Evolutionary conservation across 495 filamentous ascomycete genomes (phyloP), one percentile per base, ranked within the genome.

Genomic region (Trichoderma erinaceum): DNA sequence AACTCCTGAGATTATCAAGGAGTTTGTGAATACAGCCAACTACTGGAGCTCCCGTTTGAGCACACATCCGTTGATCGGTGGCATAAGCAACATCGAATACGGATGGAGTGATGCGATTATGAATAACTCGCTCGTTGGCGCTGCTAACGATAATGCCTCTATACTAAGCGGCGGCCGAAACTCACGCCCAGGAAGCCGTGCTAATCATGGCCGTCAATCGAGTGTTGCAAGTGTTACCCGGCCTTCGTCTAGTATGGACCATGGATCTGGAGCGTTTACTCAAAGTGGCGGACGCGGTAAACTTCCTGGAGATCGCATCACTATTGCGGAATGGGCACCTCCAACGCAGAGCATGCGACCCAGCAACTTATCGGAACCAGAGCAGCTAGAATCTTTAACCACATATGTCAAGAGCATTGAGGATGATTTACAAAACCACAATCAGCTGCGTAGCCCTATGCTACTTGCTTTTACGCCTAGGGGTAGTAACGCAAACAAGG

Each of bases 1-100:
- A 56, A 99, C 95, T 0, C 87, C 91, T 2, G 96, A 98, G 73
- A 97, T 99, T 71, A 89, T 93, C 61, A 88, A 88, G 65, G 95
- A 99, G 72, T 99, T 97, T 69, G 92, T 97, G 65, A 88, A 86
- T 43, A 96, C 92, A 0, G 94, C 92, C 71, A 99, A 99, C 78
- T 99, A 99, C 79, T 99, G 95, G 95, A 92, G 91, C 72, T 93
- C 95, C 2, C 85, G 95, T 56, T 81, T 98, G 11, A 96, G 92
- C 73, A 97, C 97, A 69, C 90, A 97, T 70, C 95, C 95, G 13
- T 80, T 98, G 5, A 85, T 93, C 11, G 95, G 94, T 32, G 94
- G 92, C 69, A 89, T 98, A 73, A 96, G 92, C 79, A 99, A 97
- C 73, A 89, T 98, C 65, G 96, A 99, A 76, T 97, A 97, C 75